phyloP scores from a whole-genome alignment of 495 filamentous ascomycete species.

The Friedmanniomyces endolithicus region DNA sequence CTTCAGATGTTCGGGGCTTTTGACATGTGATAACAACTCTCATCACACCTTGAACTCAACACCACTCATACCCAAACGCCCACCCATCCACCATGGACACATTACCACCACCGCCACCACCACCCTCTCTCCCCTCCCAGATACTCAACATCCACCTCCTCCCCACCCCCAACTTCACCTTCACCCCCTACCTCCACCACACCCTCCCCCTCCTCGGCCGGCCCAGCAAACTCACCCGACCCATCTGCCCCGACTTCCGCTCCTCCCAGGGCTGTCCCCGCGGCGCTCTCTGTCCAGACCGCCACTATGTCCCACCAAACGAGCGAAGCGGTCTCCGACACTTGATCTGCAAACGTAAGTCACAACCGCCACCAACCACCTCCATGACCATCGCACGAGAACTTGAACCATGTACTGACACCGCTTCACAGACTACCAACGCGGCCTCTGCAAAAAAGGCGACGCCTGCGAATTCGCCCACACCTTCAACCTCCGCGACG shows the following conservation, averaged over 20 bases:
- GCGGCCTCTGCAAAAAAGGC: conserved; percentile 94
- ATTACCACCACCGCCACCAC: conserved; percentile 2
- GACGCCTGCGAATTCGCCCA: conserved; percentile 91
- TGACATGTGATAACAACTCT: no score
- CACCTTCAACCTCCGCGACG: conserved; percentile 94
- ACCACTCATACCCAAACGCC: not conserved
- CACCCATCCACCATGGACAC: not conserved
- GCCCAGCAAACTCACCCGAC: conserved; percentile 41
- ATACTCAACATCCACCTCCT: conserved; percentile 20
- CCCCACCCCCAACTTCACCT: conserved; percentile 28
- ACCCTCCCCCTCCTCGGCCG: conserved; percentile 57
- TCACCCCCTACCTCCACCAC: conserved; percentile 30
- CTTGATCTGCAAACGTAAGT: conserved; percentile 65
- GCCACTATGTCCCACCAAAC: conserved; percentile 28
- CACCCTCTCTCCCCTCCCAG: not conserved
- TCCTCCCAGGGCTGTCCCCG: conserved; percentile 67
- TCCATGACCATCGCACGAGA: no score
- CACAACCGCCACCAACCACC: not conserved
- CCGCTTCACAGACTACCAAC: conserved; percentile 55
- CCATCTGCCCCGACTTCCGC: conserved; percentile 68
- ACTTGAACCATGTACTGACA: not conserved
- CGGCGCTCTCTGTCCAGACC: conserved; percentile 58
- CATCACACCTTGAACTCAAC: no score
- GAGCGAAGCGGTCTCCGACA: conserved; percentile 27
- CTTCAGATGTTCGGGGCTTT: not conserved